Percentiles rank a stretch among this genome's conserved stretches.
Conservation (phyloP, 768 basidiomycete genomes). For the Hericium alpestre region DNA sequence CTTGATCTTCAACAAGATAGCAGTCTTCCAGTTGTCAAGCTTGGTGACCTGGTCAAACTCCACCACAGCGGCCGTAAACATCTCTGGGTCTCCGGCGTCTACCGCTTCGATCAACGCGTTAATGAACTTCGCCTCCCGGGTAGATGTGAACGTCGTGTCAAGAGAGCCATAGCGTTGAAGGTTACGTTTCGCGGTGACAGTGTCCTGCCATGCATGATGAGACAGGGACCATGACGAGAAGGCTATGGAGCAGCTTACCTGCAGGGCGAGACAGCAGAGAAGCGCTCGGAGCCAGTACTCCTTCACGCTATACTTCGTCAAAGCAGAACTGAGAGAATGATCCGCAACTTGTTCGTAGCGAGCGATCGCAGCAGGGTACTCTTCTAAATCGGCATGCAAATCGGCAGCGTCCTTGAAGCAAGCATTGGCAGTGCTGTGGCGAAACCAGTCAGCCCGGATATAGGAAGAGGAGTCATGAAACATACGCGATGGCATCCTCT, state of each 20-base stretch:
- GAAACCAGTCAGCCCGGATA: conserved; percentile 4
- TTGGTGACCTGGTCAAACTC: conserved; percentile 89
- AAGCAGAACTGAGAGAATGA: conserved; percentile 62
- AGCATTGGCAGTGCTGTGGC: conserved; percentile 76
- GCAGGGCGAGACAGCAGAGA: conserved; percentile 81
- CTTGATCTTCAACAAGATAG: conserved; percentile 85
- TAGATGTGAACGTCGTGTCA: conserved; percentile 77
- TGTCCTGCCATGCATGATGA: conserved; percentile 45
- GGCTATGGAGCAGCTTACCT: conserved; percentile 39
- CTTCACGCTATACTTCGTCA: conserved; percentile 98
- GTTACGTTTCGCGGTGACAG: conserved; percentile 73
- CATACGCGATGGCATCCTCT: conserved; percentile 93
- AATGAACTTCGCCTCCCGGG: conserved; percentile 88
- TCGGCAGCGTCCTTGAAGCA: conserved; percentile 97
- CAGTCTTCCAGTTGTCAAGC: conserved; percentile 95
- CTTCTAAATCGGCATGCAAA: conserved; percentile 79
- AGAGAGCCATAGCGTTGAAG: conserved; percentile 66
- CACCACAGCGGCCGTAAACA: conserved; percentile 74
- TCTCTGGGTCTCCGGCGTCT: conserved; percentile 57
- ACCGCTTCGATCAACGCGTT: conserved; percentile 68
- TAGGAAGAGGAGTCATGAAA: conserved; percentile 5
- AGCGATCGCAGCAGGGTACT: conserved; percentile 76
- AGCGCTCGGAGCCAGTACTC: conserved; percentile 89
- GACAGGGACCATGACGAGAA: neutral
- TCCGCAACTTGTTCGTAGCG: conserved; percentile 87